Evolutionary conservation across 1,284 basidiomycete species (phyloP), one percentile per base, ranked within the genome.

Genomic region (Pyrrhoderma noxium): DNA sequence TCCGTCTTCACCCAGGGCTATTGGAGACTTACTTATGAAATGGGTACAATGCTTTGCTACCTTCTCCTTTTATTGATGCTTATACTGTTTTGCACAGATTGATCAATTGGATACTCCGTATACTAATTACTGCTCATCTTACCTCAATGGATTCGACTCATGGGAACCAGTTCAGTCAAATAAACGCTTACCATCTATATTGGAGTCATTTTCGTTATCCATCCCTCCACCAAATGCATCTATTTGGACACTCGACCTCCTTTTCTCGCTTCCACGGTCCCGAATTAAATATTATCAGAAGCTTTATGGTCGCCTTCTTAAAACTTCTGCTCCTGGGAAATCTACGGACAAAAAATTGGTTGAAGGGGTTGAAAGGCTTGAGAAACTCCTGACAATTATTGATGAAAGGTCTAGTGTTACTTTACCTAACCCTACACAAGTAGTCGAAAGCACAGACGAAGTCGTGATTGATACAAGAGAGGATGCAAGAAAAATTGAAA

Each of bases 21-120:
- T 99, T 18, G 95, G 95, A 45, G 95, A 98, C 67, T 71, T 99
- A 44, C 75, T 99, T 53, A 97, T 98, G 89, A 85, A 89, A 69
- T 99, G 94, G 95, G 93, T 95, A 59, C 61, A 80, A 67, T 34
- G 68, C 62, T 44, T 27, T 38, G 39, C 45, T 53, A 27, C 11
- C 27, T 51, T 39, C 53, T 52, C 58, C 61, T 48, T 36, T 31
- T 47, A 52, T 37, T 53, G 57, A 27, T 47, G 47, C 52, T 58
- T 53, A 38, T 54, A 37, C 13, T 50, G 38, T 21, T 1, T 35
- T 19, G 14, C 11, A 11, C 62, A 95, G 92, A 89, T 96, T 58
- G 87, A 91, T 57, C 92, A 96, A 63, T 72, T 97, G 39, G 88
- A 93, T 56, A 74, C 74, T 5, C 89, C 96, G 1, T 99, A 99